A percentile compares a stretch with the other conserved stretches of the same genome.
Evolutionary conservation across 495 filamentous ascomycete genomes (phyloP).

Genomic region (Entonaema liquescens): DNA sequence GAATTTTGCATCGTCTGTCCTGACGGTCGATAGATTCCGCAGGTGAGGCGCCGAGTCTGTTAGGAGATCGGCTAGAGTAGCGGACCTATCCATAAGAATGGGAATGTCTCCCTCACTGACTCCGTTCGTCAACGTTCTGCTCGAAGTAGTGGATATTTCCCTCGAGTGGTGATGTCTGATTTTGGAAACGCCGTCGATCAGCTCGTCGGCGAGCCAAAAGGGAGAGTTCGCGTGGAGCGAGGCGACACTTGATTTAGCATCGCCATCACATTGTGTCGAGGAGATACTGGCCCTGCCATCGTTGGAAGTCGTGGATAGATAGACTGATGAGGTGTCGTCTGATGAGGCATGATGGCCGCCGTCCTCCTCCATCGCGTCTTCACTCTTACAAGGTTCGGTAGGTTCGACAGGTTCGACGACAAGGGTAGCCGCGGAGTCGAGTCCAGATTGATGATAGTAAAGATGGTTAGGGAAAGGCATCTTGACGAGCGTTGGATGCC

Average conservation of each 20-base stretch:
- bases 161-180: conserved; percentile 20
- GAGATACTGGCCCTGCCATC: conserved; percentile 26
- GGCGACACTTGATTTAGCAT: conserved; percentile 10
- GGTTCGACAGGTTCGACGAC: conserved; percentile 20
- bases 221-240: conserved; percentile 10
- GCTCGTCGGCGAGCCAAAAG: conserved; percentile 33
- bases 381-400: conserved; percentile 4
- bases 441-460: conserved; percentile 14
- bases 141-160: conserved; percentile 26
- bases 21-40: conserved; percentile 24
- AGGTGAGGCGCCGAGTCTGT: conserved; percentile 38
- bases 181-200: conserved; percentile 16
- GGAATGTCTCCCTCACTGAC: conserved; percentile 22
- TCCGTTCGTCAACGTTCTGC: conserved; percentile 21
- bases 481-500: conserved; percentile 10
- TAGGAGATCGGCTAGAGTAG: conserved; percentile 33
- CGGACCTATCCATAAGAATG: conserved; percentile 10
- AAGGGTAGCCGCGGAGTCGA: conserved; percentile 9
- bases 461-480: conserved; percentile 18
- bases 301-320: conserved; percentile 20
- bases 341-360: conserved; percentile 29
- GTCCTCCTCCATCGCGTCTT: conserved; percentile 36
- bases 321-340: conserved; percentile 22
- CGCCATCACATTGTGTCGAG: conserved; percentile 24
- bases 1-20: conserved; percentile 9